Base-by-base conservation (phyloP, 306 rosid genomes). In the Malus sylvestris region DNA sequence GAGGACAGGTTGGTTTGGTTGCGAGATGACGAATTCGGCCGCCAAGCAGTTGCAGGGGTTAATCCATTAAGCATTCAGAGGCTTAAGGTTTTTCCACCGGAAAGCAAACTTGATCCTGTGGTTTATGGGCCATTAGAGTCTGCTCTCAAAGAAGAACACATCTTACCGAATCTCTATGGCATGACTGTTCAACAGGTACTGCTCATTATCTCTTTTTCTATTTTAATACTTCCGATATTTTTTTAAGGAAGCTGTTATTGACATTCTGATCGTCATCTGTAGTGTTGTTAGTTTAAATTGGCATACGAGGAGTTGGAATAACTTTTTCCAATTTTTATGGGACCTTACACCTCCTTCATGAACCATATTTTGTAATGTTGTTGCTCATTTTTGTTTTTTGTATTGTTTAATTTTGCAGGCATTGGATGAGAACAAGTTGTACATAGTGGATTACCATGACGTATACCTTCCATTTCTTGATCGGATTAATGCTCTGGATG, bases 1-100 rank as follows among this genome's bases (percentile, higher is more conserved):
- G 98, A 92, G 96, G 99, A 95, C 84, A 95, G 83, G 85, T 89
- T 89, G 64, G 90, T 92, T 1, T 95, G 99, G 99, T 61, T 92
- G 75, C 73, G 99, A 85, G 99, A 95, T 60, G 99, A 95, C 67
- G 99, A 95, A 88, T 95, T 95, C 76, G 99, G 80, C 20, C 93
- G 99, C 3, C 93, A 95, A 88, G 92, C 91, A 74, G 66, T 95
- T 15, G 99, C 99, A 6, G 99, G 99, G 70, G 77, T 95, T 45
- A 95, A 95, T 70, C 99, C 99, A 55, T 89, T 90, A 46, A 83
- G 29, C 79, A 92, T 95, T 51, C 97, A 95, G 84, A 90, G 81
- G 65, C 88, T 95, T 46, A 32, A 75, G 74, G 97, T 85, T 68
- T 95, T 89, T 44, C 99, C 99, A 61, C 99, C 99, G 1, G 91